A percentile compares a stretch with the other conserved stretches of the same genome.
Conservation (phyloP, 768 basidiomycete species). For the Trametes coccinea region DNA sequence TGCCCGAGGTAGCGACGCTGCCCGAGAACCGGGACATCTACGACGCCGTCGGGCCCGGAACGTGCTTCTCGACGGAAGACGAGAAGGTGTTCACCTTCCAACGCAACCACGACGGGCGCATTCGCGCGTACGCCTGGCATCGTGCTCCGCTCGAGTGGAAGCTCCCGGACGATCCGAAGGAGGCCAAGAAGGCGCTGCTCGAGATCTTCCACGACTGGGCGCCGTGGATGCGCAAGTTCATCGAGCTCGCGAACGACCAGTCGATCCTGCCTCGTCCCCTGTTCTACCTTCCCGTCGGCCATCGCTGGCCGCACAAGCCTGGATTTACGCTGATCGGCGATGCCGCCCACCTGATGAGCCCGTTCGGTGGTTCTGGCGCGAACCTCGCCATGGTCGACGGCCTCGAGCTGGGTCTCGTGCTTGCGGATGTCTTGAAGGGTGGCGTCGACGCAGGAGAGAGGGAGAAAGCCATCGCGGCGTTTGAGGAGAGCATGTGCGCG, state of each 20-base stretch:
- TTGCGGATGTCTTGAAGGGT: conserved; percentile 10
- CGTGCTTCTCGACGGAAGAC: background rate
- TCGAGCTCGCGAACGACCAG: conserved; percentile 1
- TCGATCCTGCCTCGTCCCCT: conserved; percentile 12
- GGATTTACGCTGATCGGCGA: conserved; percentile 25
- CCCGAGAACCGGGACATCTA: conserved; percentile 9
- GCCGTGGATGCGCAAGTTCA: conserved; percentile 15
- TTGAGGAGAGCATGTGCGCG: background rate
- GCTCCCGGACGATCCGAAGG: conserved; percentile 4
- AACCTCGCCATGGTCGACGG: conserved; percentile 38
- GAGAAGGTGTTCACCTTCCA: conserved; percentile 4
- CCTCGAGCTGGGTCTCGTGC: conserved; percentile 17
- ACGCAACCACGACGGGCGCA: conserved; percentile 23
- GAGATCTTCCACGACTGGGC: conserved; percentile 12
- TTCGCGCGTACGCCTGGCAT: conserved; percentile 14
- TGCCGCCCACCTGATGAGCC: conserved; percentile 40
- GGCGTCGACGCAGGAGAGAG: background rate
- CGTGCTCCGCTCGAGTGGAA: conserved; percentile 16
- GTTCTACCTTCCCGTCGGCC: conserved; percentile 14
- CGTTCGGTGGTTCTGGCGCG: conserved; percentile 40
- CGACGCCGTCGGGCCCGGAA: conserved; percentile 7
- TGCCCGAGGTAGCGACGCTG: background rate
- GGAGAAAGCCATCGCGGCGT: background rate
- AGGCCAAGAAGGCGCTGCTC: conserved; percentile 11
- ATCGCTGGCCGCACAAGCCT: conserved; percentile 12